A percentile compares a stretch with the other conserved stretches of the same genome.
Evolutionary conservation across 208 protist species (phyloP).

Genomic region (Spongospora subterranea): DNA sequence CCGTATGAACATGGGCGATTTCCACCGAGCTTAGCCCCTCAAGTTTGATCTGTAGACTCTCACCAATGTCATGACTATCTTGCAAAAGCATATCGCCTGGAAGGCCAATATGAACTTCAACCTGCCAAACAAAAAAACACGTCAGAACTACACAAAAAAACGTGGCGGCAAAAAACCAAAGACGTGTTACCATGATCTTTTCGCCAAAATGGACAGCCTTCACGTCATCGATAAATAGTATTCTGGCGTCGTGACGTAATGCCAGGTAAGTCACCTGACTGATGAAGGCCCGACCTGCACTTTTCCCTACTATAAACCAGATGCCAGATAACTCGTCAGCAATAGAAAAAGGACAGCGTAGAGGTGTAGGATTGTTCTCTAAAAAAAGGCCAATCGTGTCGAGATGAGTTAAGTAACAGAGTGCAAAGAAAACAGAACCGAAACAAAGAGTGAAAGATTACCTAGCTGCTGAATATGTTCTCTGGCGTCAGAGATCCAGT

Average conservation of each 20-base stretch:
- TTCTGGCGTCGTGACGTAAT: constrained; percentile 4
- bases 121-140: no score
- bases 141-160: no score
- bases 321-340: background rate
- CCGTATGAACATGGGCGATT: constrained; percentile 49
- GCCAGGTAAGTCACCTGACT: constrained; percentile 3
- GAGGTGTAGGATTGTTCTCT: no score
- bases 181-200: constrained; percentile 26
- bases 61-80: constrained; percentile 38
- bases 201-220: constrained; percentile 51
- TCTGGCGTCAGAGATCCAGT: background rate
- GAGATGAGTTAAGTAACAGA: no score
- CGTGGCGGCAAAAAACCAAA: background rate
- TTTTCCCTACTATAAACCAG: background rate
- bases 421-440: no score
- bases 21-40: background rate
- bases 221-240: constrained; percentile 12
- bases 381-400: no score
- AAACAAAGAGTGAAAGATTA: no score
- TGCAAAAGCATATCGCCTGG: background rate
- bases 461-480: constrained; percentile 8
- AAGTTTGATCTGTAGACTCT: constrained; percentile 52
- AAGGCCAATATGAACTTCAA: constrained; percentile 42
- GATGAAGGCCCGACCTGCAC: constrained; percentile 1
- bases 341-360: no score